A percentile compares a stretch with the other conserved stretches of the same genome.
Evolutionary conservation across 306 rosid genomes (phyloP).

Genomic region (Albizia julibrissin): DNA sequence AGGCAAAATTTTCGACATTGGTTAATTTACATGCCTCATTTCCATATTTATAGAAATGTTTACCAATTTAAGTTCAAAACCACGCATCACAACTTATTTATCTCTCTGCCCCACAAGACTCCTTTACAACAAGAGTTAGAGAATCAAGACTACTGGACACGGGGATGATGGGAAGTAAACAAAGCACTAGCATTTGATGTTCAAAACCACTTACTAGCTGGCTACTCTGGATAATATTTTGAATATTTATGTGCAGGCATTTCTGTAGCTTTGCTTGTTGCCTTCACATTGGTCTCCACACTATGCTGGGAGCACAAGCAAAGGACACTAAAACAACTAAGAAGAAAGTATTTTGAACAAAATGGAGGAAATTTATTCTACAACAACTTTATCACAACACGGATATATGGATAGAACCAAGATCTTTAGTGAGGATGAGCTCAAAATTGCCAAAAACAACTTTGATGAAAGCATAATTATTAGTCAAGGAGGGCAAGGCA

Average conservation of each 20-base stretch:
- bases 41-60: too few relatives aligned
- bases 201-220: too few relatives aligned
- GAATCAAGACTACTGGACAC: too few relatives aligned
- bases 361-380: constrained; percentile 37
- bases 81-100: too few relatives aligned
- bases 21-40: too few relatives aligned
- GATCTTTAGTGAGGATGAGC: not conserved
- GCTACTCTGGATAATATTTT: not conserved
- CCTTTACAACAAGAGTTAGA: too few relatives aligned
- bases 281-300: not conserved
- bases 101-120: too few relatives aligned
- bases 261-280: not conserved
- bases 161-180: too few relatives aligned
- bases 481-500: not conserved
- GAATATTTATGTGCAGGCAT: not conserved
- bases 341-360: constrained; percentile 16
- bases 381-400: constrained; percentile 22
- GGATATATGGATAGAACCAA: not conserved
- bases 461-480: not conserved
- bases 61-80: too few relatives aligned
- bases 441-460: constrained; percentile 10
- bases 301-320: not conserved
- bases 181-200: too few relatives aligned
- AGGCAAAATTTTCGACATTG: too few relatives aligned
- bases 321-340: not conserved